Evolutionary conservation across 1,284 basidiomycete species (phyloP), one percentile per base, ranked within the genome.

Genomic region (Sporisorium iseilematis-ciliati): DNA sequence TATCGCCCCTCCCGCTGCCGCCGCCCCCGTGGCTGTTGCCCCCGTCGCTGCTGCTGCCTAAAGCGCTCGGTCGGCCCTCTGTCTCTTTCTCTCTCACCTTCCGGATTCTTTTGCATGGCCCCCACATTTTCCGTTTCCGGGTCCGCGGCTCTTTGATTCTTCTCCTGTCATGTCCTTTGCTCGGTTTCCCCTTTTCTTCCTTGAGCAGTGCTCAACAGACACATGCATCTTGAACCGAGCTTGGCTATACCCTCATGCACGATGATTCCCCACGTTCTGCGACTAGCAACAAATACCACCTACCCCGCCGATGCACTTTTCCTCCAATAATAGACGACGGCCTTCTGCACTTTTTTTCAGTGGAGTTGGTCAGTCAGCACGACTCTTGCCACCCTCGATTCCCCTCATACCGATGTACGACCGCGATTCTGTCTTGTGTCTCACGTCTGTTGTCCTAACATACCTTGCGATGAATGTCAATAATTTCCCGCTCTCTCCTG

Each of bases 191-290:
- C 20, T 25, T 21, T 29, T 33, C 7, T 31, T 20, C 12, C 16
- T 12, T 25, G 25, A 25, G 21, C 12, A 14, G 43, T 46, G n/a
- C 14, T 38, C 35, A 21, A 42, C 41, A 20, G 23, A n/a, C 21
- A 41, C 25, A n/a, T n/a, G 26, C 40, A 16, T 7, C 48, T 42
- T 20, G 25, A 29, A 41, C 53, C 48, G 23, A 29, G 49, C 57
- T 48, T 57, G 71, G 61, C 65, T 74, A 74, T 74, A 74, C 71
- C 71, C 68, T 57, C 65, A 60, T 66, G 71, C 71, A 74, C 65
- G 38, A 59, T 74, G 71, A 74, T 74, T 74, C 65, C 70, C 70
- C 53, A n/a, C 46, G 58, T 53, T 48, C 55, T 49, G 57, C 66
- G 52, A 43, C 33, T 49, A 18, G 61, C 67, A 55, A 70, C 62